Percentiles rank a stretch among this genome's conserved stretches.
These are phyloP conservation scores for Rhizophora mangle DNA, from an alignment of 345 rosid species.

Conservation along the genomic window DNA sequence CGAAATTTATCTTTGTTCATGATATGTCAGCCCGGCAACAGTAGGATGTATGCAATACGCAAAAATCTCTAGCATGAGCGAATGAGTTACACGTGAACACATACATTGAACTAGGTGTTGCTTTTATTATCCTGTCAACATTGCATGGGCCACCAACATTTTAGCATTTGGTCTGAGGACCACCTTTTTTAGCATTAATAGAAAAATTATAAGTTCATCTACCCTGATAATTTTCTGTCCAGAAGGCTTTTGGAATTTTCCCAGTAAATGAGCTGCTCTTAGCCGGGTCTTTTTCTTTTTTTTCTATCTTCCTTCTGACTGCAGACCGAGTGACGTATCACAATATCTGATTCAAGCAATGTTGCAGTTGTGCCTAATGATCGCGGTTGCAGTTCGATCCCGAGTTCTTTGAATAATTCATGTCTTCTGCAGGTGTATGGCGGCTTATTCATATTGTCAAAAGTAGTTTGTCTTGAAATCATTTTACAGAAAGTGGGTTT, in stretches of 20 bases:
- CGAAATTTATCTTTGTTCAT: too few relatives aligned
- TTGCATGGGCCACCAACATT: neutral
- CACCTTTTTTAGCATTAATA: neutral
- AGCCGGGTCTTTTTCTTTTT: neutral
- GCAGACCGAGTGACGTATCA: slow-evolving; percentile 38
- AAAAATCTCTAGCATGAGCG: neutral
- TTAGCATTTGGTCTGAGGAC: neutral
- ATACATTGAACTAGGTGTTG: neutral
- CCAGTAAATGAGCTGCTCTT: neutral
- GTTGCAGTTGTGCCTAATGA: slow-evolving; percentile 6
- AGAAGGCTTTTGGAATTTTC: neutral
- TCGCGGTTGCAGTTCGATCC: neutral
- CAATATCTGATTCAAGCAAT: slow-evolving; percentile 3
- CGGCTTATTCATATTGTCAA: neutral
- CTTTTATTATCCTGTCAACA: too few relatives aligned
- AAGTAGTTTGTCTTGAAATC: neutral
- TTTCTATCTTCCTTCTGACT: neutral
- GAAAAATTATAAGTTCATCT: neutral
- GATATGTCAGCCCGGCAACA: neutral
- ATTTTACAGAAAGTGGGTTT: neutral
- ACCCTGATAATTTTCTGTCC: neutral
- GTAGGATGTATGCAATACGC: neutral
- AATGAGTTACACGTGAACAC: neutral
- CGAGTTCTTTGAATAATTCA: slow-evolving; percentile 1
- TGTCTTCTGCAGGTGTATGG: slow-evolving; percentile 11